These are phyloP conservation scores for Pythium oligandrum DNA, from an alignment of 352 stramenopile genomes.

Conservation along the genomic window DNA sequence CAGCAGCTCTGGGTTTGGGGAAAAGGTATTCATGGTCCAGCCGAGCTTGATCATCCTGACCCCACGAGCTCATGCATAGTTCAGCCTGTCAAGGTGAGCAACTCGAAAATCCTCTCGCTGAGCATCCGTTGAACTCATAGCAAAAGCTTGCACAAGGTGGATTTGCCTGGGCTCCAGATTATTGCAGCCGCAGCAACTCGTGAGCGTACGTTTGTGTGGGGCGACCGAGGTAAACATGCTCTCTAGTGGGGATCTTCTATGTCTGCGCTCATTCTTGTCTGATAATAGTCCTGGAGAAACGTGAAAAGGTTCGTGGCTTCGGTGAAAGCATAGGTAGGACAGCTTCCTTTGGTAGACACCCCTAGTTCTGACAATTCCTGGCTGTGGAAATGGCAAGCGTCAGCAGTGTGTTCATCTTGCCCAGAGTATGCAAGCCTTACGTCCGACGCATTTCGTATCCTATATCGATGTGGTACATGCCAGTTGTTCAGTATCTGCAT, in stretches of 20 bases:
- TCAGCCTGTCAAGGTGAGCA: conserved; percentile 42
- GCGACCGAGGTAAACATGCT: conserved; percentile 36
- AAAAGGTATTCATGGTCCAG: conserved; percentile 53
- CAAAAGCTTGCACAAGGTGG: conserved; percentile 22
- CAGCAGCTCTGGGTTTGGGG: conserved; percentile 73
- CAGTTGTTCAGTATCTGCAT: conserved; percentile 51
- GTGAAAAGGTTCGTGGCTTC: conserved; percentile 21
- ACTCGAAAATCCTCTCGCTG: neutral
- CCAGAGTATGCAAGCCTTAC: conserved; percentile 49
- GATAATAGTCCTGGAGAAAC: conserved; percentile 17
- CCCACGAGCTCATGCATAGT: conserved; percentile 44
- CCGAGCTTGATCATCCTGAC: conserved; percentile 35
- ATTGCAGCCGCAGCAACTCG: conserved; percentile 50
- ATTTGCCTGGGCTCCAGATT: conserved; percentile 41
- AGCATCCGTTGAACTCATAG: too few relatives aligned
- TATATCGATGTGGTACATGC: conserved; percentile 58
- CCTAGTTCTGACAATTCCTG: too few relatives aligned
- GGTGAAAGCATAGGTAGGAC: conserved; percentile 36
- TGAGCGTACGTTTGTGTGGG: conserved; percentile 73
- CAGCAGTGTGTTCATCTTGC: conserved; percentile 45
- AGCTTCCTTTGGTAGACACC: neutral
- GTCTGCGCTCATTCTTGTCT: conserved; percentile 3
- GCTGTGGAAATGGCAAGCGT: conserved; percentile 14
- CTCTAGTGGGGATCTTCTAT: conserved; percentile 3
- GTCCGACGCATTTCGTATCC: conserved; percentile 71